Base-by-base conservation (phyloP, 768 basidiomycete genomes). In the Boletales sp. region DNA sequence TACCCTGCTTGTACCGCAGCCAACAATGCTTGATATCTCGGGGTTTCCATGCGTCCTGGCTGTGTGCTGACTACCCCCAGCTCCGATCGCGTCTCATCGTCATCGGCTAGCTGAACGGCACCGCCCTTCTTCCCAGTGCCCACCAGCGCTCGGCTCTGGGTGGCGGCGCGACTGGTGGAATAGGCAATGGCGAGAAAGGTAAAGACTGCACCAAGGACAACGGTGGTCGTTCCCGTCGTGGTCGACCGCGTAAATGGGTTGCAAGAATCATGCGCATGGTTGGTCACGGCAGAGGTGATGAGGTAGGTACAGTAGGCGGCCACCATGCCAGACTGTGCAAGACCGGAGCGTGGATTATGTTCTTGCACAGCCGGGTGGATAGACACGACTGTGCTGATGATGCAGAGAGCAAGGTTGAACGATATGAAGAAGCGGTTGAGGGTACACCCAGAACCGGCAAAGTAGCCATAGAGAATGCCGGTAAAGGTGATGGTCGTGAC, bases 101-200 rank as follows among this genome's bases (percentile, higher is more conserved):
- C 81, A n/a, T 67, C 66, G 3, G 83, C 69, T 10, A 94, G 72
- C 34, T 83, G 76, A 34, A 97, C 78, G 12, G 79, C 73, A 12
- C 82, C 82, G 53, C 72, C 76, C 50, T 75, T 79, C 70, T 81
- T 87, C 29, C 76, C 76, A 51, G 75, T 83, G 3, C 94, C 94
- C 0, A 88, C 86, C 19, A 99, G 72, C 8, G 93, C 95, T 51
- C 89, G 83, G 60, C 89, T 91, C 69, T 95, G 93, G 1, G 97
- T 99, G 10, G 97, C 97, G 6, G 97, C 97, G 44, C 95, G 79
- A 21, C 86, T 90, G 0, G 97, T 98, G 27, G 94, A 97, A 65
- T 97, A 99, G 8, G 97, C 95, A 58, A 99, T 97, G 5, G 97
- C 94, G 40, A 98, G 71, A 82, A 99, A 99, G 0, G 97, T 99